Evolutionary conservation across 352 stramenopile species (phyloP), one percentile per base, ranked within the genome.

Genomic region (Pythium aquatile): DNA sequence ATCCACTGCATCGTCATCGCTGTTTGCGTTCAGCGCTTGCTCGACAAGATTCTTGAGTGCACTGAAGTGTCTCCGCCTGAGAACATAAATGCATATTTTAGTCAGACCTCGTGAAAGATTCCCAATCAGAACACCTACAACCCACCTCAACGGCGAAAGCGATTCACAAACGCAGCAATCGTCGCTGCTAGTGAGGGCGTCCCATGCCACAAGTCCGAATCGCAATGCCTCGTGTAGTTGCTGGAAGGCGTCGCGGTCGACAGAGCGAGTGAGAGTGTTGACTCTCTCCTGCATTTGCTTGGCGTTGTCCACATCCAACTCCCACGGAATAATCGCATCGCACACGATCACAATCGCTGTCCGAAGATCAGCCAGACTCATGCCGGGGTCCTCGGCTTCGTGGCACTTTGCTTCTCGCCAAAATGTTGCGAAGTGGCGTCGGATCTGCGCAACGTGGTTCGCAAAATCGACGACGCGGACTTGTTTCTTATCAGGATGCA

Each of bases 391-490:
- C 42, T 47, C 48, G 2, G 39, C 37, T 3, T 8, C 17, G 28
- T 61, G 53, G n/a, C 32, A 30, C 4, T 24, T 55, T 11, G 46
- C 20, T 40, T 65, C 32, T 7, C 44, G 39, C 69, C 69, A 75
- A 30, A 71, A 79, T 1, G 59, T 55, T 2, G 63, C 57, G 39
- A 79, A 79, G 44, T 72, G 66, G 9, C 46, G 68, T 16, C 83
- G 81, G 37, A 93, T 85, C 47, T 89, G 79, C 17, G 84, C 80
- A 10, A 75, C 72, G 65, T 93, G 82, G 46, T 93, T 93, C 8
- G 80, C 75, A 60, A 93, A 93, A 52, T 93, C 84, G 9, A 93
- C 42, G 30, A 92, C 79, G 5, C 61, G 78, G 6, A 84, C 73
- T 26, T 56, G 61, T 13, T 65, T 49, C 60, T 92, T 92, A 55